phyloP scores from a whole-genome alignment of 805 yeast genomes.

The Saccharomycopsis javanensis region DNA sequence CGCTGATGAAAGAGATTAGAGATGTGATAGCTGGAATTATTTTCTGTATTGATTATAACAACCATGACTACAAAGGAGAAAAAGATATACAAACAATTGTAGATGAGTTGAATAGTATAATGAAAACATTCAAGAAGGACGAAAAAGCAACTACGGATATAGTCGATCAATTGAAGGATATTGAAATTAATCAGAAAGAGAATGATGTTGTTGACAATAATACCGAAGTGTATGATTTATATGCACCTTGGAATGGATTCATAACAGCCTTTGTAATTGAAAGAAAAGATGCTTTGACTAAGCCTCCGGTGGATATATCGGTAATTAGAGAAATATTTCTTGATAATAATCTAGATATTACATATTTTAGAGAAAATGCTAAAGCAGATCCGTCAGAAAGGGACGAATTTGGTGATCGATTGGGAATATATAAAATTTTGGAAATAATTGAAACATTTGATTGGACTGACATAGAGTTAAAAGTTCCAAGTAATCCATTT shows the following conservation, averaged over 20 bases:
- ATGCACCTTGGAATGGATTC: slow-evolving; percentile 17
- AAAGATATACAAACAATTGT: slow-evolving; percentile 35
- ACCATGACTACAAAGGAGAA: slow-evolving; percentile 52
- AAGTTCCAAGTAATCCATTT: background rate
- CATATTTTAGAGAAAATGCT: slow-evolving; percentile 1
- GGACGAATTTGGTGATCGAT: slow-evolving; percentile 16
- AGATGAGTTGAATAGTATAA: slow-evolving; percentile 24
- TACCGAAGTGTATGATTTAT: slow-evolving; percentile 17
- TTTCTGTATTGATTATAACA: slow-evolving; percentile 50
- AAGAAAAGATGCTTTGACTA: background rate
- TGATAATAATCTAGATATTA: slow-evolving; percentile 16
- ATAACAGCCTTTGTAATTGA: slow-evolving; percentile 3
- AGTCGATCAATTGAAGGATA: slow-evolving; percentile 8
- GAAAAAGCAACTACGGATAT: slow-evolving; percentile 1
- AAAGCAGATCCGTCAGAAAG: background rate
- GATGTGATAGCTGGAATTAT: slow-evolving; percentile 79
- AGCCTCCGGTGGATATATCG: background rate
- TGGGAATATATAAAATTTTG: slow-evolving; percentile 11
- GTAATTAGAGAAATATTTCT: slow-evolving; percentile 13
- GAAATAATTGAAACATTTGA: slow-evolving; percentile 17
- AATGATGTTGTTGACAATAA: slow-evolving; percentile 20
- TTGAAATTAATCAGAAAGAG: slow-evolving; percentile 13
- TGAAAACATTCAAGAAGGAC: slow-evolving; percentile 26
- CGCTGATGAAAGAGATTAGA: slow-evolving; percentile 51
- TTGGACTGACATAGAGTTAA: slow-evolving; percentile 14